Percentiles rank a stretch among this genome's conserved stretches.
Evolutionary conservation across 805 yeast genomes (phyloP).

Genomic region (Yarrowia alimentaria): DNA sequence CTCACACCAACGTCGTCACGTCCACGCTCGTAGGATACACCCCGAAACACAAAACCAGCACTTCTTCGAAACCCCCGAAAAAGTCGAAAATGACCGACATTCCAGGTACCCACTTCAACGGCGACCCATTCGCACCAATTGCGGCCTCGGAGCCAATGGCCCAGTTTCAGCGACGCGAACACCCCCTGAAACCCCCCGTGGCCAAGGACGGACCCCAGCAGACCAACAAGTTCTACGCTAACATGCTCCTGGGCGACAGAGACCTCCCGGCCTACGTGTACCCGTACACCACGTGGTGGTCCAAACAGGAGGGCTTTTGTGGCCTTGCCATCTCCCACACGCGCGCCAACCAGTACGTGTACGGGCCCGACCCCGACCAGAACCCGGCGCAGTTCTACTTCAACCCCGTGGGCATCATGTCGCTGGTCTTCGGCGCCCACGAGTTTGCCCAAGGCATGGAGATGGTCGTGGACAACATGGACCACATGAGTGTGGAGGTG

Average conservation of each 20-base stretch:
- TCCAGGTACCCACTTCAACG: conserved; percentile 1
- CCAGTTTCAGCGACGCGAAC: conserved; percentile 22
- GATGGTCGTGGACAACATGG: conserved; percentile 46
- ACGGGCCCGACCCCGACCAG: conserved; percentile 47
- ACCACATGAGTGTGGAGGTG: conserved; percentile 33
- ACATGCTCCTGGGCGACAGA: conserved; percentile 55
- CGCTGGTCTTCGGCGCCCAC: conserved; percentile 55
- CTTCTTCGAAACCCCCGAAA: too few species aligned
- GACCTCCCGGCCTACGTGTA: conserved; percentile 56
- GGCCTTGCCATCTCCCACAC: conserved; percentile 67
- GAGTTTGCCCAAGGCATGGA: conserved; percentile 45
- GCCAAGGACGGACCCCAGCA: conserved; percentile 13
- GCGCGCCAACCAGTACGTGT: conserved; percentile 45
- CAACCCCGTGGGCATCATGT: conserved; percentile 57
- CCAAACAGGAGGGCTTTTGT: conserved; percentile 43
- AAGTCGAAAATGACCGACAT: too few species aligned
- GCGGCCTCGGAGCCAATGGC: conserved; percentile 7
- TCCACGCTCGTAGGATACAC: too few species aligned
- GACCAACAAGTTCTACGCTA: conserved; percentile 72
- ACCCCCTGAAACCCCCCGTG: conserved; percentile 19
- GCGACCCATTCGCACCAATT: conserved; percentile 19
- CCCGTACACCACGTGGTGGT: conserved; percentile 66
- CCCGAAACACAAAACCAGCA: too few species aligned
- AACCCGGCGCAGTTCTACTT: conserved; percentile 51
- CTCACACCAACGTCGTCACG: too few species aligned